Base-by-base conservation (phyloP, 345 rosid species). In the Gossypium anomalum region DNA sequence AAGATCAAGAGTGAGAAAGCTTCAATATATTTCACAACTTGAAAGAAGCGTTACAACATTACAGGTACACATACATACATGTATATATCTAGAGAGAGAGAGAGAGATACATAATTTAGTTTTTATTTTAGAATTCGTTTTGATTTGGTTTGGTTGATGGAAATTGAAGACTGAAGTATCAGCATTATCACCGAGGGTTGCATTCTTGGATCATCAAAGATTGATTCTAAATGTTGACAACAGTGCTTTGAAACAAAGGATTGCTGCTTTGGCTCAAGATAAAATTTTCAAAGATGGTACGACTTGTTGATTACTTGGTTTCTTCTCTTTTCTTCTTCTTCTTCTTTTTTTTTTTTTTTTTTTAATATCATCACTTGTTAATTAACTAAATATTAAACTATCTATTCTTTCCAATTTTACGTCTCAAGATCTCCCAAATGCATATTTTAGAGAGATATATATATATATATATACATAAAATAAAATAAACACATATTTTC, bases 181-280 rank as follows among this genome's bases (percentile, higher is more conserved):
- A 7, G 89, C 83, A 69, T 85, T 90, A 78, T 90, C 94, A 47
- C 94, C 94, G n/a, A 84, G 92, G 55, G 94, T 90, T 27, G 94
- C 94, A 44, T 87, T 79, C 76, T 71, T 90, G 70, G 94, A 90
- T 62, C 94, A 88, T 77, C 94, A 88, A 23, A 76, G 94, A 29
- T 65, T 88, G 85, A 84, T 90, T 71, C 85, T 90, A 15, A 90
- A 83, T 64, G 89, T 86, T 2, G 90, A 90, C 41, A 90, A 90
- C 34, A 83, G 94, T 52, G 87, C 94, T 72, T 75, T 90, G 38
- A 90, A 90, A 87, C 94, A 90, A 82, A 74, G 90, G 76, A 88
- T 90, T 66, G 94, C 94, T 34, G 94, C 94, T 78, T 81, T 90
- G 76, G 92, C 94, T 83, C 94, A 90, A 77, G 94, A 90, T 84